Base-by-base conservation (phyloP, 2,329 filamentous ascomycete genomes). In the Ophiostoma australiae region DNA sequence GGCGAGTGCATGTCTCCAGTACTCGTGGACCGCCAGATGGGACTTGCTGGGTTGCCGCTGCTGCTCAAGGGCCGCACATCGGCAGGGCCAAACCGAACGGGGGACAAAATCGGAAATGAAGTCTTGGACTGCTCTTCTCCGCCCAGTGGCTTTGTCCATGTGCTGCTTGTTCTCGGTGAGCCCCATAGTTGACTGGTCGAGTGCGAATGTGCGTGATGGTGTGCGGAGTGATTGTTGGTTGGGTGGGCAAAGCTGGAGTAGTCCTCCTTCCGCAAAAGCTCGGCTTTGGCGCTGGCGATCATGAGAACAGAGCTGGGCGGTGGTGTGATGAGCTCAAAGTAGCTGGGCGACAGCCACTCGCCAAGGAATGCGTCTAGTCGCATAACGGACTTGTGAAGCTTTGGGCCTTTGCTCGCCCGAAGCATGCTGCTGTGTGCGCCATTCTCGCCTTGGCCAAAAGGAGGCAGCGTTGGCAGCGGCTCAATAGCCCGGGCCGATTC, bases 311-410 rank as follows among this genome's bases (percentile, higher is more conserved):
- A 94, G 63, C 89, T 88, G 0, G 95, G 95, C 13, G 95, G 95
- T 3, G 93, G 92, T 0, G 91, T 94, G 74, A 97, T 97, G 69
- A 91, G 86, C 73, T 97, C 93, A 77, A 94, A 99, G 79, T 99
- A 99, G 77, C 94, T 90, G 0, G 93, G 92, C 1, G 91, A 92
- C 39, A 98, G 84, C 95, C 95, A 99, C 83, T 99, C 95, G 68
- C 95, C 94, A 0, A 99, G 84, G 77, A 96, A 97, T 0, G 94
- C 91, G 80, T 99, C 95, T 6, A 99, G 85, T 0, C 95, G 90
- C 67, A 99, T 81, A 11, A 89, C 84, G 3, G 87, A 82, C 74
- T 87, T 90, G 71, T 84, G 83, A 72, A 86, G 75, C 4, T 8
- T 27, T 37, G 31, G 70, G 17, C 61, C 7, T 17, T 39, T 39